Conservation (phyloP, 2,329 filamentous ascomycete genomes). For the Penicillium sp. region DNA sequence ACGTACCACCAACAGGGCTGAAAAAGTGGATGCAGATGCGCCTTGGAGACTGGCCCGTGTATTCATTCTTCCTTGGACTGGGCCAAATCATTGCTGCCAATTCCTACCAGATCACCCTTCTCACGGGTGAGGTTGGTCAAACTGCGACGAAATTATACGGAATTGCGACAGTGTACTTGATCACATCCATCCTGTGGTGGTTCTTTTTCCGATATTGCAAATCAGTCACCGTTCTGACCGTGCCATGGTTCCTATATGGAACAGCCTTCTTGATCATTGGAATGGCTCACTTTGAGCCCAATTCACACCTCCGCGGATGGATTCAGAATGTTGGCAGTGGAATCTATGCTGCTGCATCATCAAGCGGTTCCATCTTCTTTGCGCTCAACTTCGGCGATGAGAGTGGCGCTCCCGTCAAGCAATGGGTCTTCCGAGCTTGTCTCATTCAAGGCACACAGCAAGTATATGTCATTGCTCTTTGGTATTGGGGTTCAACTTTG, state of each 20-base stretch:
- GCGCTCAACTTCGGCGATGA: slow-evolving; percentile 65
- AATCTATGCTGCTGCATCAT: slow-evolving; percentile 60
- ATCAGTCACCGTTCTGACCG: slow-evolving; percentile 55
- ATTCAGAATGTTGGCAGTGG: slow-evolving; percentile 60
- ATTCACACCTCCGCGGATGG: slow-evolving; percentile 46
- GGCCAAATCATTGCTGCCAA: slow-evolving; percentile 63
- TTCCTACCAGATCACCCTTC: slow-evolving; percentile 65
- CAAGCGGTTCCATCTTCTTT: slow-evolving; percentile 63
- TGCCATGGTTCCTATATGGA: slow-evolving; percentile 62
- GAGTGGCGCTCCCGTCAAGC: slow-evolving; percentile 58
- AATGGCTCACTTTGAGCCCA: slow-evolving; percentile 53
- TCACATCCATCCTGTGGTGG: slow-evolving; percentile 61
- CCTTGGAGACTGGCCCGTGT: slow-evolving; percentile 62
- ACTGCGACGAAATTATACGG: slow-evolving; percentile 58
- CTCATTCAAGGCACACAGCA: slow-evolving; percentile 65
- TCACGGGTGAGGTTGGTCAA: slow-evolving; percentile 60
- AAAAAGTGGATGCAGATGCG: slow-evolving; percentile 55
- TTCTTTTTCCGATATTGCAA: slow-evolving; percentile 56
- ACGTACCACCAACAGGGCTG: slow-evolving; percentile 55
- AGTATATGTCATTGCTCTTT: slow-evolving; percentile 61
- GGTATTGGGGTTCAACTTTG: slow-evolving; percentile 63
- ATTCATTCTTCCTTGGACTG: slow-evolving; percentile 58
- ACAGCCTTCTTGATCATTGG: slow-evolving; percentile 62
- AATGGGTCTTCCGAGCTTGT: slow-evolving; percentile 65
- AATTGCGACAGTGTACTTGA: slow-evolving; percentile 58